phyloP scores from a whole-genome alignment of 306 rosid genomes.

The Astragalus glycyphyllos region DNA sequence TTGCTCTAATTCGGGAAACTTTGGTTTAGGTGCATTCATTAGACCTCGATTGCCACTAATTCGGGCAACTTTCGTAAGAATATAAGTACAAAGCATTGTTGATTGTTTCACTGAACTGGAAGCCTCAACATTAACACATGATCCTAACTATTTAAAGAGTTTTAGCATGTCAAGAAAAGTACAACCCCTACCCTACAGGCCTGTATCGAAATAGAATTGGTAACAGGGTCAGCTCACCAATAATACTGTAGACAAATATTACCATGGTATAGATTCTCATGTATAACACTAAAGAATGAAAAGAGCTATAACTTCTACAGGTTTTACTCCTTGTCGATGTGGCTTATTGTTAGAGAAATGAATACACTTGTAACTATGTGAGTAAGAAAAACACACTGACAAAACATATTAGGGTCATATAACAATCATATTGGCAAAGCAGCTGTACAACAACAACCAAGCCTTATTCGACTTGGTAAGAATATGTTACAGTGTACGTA shows the following conservation, averaged over 20 bases:
- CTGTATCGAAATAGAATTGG: constrained; percentile 4
- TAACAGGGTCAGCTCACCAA: constrained; percentile 18
- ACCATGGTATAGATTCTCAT: not conserved
- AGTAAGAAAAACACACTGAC: constrained; percentile 4
- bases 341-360: not conserved
- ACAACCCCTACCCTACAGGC: constrained; percentile 18
- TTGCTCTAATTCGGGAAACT: not conserved
- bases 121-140: constrained; percentile 29
- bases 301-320: not conserved
- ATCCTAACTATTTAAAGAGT: constrained; percentile 33
- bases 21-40: constrained; percentile 45
- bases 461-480: constrained; percentile 6
- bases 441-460: constrained; percentile 4
- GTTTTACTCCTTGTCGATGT: constrained; percentile 1
- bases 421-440: constrained; percentile 4
- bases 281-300: constrained; percentile 12
- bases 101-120: constrained; percentile 32
- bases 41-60: constrained; percentile 43
- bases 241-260: not conserved
- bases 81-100: constrained; percentile 10
- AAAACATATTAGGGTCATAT: constrained; percentile 9
- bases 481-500: not conserved
- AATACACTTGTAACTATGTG: not conserved
- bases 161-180: constrained; percentile 5
- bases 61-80: constrained; percentile 7